Base-by-base conservation (phyloP, 805 yeast species). In the Millerago galiae region DNA sequence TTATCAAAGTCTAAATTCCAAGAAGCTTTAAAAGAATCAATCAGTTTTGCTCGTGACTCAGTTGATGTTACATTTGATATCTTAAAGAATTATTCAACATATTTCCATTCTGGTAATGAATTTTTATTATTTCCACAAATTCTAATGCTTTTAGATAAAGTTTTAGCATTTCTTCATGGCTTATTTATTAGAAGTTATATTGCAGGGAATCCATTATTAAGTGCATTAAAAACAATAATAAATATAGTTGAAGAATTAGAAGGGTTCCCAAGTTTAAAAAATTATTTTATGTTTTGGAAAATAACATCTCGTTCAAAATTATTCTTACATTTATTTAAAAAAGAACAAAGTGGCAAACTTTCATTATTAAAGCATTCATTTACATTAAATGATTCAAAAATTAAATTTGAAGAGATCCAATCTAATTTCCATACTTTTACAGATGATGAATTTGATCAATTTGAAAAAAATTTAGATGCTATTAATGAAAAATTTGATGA, bases 51-150 rank as follows among this genome's bases (percentile, higher is more conserved):
- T 11, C 32, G 35, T 2, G 47, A 50, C 7, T 30, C 46, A 16
- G 35, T 51, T 33, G 38, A 38, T 2, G 46, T 48, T 16, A 12
- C 40, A 2, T 49, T 53, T 41, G 61, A 55, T 41, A 35, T 55
- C 5, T 33, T 51, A 3, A 41, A 43, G 28, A 55, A 56, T 28
- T 48, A 46, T 30, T 36, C 44, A 12, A 35, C 15, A 3, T 55
- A 55, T 38, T 55, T 45, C 41, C 41, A 45, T 9, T 34, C 52
- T 3, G 56, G 56, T 2, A 45, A 41, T 37, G 59, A 55, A 34
- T 45, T 52, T 15, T 18, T 52, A 5, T 13, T 52, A 4, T 21
- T 49, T 21, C 47, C 47, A 13, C 27, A 25, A 8, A 28, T 51
- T 3, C 32, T 52, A 7, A 43, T 42, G n/a, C 32, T 43, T 5